Conservation (phyloP, 2,329 filamentous ascomycete genomes). For the Alternaria arbusti region DNA sequence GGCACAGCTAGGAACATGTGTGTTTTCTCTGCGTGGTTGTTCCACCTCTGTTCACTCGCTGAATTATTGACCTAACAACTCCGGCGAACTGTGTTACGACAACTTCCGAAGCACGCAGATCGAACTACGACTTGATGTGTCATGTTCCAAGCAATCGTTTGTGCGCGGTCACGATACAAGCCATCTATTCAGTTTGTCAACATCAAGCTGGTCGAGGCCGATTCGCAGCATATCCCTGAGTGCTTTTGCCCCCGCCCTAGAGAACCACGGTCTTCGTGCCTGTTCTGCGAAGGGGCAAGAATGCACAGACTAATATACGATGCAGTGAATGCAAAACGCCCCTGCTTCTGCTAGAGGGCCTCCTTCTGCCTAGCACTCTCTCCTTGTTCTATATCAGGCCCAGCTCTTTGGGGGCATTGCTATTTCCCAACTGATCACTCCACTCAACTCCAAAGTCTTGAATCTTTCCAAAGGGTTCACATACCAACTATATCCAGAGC, state of each 20-base stretch:
- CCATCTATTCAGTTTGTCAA: neutral
- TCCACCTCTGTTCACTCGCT: neutral
- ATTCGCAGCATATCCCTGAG: neutral
- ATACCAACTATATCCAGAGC: neutral
- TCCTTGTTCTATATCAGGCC: neutral
- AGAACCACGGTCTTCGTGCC: neutral
- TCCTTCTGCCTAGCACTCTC: neutral
- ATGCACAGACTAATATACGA: neutral
- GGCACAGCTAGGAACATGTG: neutral
- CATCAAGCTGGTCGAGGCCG: neutral
- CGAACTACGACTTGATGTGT: neutral
- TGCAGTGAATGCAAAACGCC: neutral
- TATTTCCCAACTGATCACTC: neutral
- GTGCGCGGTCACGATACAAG: neutral
- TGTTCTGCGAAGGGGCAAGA: neutral
- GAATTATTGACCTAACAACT: neutral
- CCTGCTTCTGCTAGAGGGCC: neutral
- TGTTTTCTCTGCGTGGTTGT: neutral
- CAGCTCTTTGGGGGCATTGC: neutral
- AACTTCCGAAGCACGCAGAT: neutral
- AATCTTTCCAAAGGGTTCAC: fast-evolving
- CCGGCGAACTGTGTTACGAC: neutral
- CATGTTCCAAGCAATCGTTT: neutral
- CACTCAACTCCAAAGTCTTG: neutral
- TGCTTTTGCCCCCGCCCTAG: neutral